Evolutionary conservation across 352 stramenopile species (phyloP).

Genomic region (Globisporangium nodosum): DNA sequence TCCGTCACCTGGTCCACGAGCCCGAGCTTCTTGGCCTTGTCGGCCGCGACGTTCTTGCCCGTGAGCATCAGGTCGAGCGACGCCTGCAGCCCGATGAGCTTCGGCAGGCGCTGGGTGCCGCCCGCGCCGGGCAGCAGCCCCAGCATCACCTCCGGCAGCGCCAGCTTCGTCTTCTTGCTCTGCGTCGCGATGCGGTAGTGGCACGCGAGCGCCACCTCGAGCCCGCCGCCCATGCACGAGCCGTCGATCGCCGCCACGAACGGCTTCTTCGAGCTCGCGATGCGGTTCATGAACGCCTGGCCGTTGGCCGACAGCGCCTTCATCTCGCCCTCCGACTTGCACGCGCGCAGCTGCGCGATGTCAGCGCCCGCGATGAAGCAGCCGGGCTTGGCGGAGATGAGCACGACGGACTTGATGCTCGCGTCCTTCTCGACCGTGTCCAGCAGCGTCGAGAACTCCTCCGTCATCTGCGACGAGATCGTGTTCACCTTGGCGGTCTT

Average conservation of each 20-base stretch:
- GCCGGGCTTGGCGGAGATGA: constrained; percentile 95
- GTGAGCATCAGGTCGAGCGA: constrained; percentile 98
- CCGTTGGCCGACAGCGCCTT: constrained; percentile 87
- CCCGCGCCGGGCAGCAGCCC: constrained; percentile 96
- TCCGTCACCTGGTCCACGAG: constrained; percentile 95
- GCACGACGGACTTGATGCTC: constrained; percentile 95
- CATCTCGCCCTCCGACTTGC: constrained; percentile 90
- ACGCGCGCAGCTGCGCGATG: constrained; percentile 93
- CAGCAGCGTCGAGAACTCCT: constrained; percentile 85
- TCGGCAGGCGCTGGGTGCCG: constrained; percentile 95
- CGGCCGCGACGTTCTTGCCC: constrained; percentile 93
- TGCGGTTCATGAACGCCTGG: constrained; percentile 91
- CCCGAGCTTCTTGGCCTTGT: constrained; percentile 97
- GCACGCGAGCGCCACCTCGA: constrained; percentile 97
- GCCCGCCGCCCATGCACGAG: constrained; percentile 93
- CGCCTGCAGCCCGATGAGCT: constrained; percentile 90
- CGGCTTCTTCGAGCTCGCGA: constrained; percentile 90
- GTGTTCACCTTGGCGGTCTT: constrained; percentile 92
- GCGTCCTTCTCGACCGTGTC: constrained; percentile 86
- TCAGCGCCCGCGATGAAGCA: constrained; percentile 98
- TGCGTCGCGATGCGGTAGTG: constrained; percentile 96
- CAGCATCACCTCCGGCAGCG: constrained; percentile 96
- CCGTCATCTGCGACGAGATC: constrained; percentile 88
- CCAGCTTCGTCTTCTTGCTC: constrained; percentile 94
- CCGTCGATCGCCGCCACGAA: constrained; percentile 97